Conservation (phyloP, 2,329 filamentous ascomycete genomes). For the Beauveria sp. region DNA sequence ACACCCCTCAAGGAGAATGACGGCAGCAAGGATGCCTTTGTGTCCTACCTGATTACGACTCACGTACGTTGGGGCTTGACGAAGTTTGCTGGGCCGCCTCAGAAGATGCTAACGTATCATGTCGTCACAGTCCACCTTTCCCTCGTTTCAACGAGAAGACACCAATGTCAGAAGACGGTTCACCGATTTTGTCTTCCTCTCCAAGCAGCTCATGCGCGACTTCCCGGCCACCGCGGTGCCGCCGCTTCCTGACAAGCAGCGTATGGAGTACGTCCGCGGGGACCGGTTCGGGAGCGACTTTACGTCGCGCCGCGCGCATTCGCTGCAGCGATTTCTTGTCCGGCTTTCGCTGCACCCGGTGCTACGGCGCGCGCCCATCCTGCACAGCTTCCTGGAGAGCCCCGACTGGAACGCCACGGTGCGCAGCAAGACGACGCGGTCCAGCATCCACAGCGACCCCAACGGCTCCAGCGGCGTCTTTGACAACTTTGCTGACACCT, state of each 20-base stretch:
- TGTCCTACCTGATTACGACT: conserved; percentile 91
- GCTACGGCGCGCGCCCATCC: conserved; percentile 70
- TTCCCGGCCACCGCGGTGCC: conserved; percentile 90
- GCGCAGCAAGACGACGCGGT: conserved; percentile 65
- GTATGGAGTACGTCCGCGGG: conserved; percentile 96
- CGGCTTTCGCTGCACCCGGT: conserved; percentile 83
- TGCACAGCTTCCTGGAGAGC: conserved; percentile 87
- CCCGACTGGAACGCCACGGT: conserved; percentile 96
- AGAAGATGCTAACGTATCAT: neutral
- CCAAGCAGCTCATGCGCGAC: conserved; percentile 79
- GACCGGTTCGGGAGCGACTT: conserved; percentile 94
- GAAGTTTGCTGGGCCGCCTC: neutral
- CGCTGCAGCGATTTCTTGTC: conserved; percentile 82
- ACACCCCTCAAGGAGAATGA: conserved; percentile 91
- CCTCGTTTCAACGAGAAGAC: conserved; percentile 77
- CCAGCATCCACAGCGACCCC: conserved; percentile 42
- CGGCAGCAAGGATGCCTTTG: conserved; percentile 91
- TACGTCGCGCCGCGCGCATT: conserved; percentile 79
- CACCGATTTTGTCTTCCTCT: conserved; percentile 96
- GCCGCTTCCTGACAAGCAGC: conserved; percentile 94
- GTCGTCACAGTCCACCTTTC: conserved; percentile 73
- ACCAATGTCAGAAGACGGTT: conserved; percentile 83
- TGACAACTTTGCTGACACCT: conserved; percentile 90
- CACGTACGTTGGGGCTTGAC: conserved; percentile 46
- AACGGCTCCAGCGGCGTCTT: conserved; percentile 63